Percentiles rank a stretch among this genome's conserved stretches.
phyloP scores from a whole-genome alignment of 2,329 filamentous ascomycete species.

The Nannizzia gypsea region DNA sequence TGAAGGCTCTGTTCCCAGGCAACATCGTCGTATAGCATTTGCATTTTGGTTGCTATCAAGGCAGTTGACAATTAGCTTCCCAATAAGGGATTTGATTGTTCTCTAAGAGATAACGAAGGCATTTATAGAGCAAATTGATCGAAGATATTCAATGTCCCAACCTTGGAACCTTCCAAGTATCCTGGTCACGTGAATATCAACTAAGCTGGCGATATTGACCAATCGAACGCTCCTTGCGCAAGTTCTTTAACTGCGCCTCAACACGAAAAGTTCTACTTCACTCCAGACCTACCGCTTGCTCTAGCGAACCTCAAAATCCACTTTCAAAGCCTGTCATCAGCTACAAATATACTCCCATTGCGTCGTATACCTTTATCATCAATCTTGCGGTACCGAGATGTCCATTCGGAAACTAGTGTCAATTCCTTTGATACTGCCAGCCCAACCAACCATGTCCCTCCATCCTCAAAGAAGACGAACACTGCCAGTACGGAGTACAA shows the following conservation, averaged over 20 bases:
- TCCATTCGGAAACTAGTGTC: conserved; percentile 9
- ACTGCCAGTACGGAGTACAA: no score
- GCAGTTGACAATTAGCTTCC: no score
- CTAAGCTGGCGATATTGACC: no score
- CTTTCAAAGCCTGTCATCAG: conserved; percentile 9
- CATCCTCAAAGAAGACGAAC: no score
- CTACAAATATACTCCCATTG: conserved; percentile 8
- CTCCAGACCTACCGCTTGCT: conserved; percentile 5
- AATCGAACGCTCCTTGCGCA: no score
- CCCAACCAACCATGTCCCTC: conserved; percentile 5
- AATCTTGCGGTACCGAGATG: conserved; percentile 7
- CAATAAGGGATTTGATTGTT: no score
- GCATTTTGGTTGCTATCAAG: neutral
- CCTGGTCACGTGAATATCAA: no score
- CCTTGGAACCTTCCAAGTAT: no score
- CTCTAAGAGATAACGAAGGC: no score
- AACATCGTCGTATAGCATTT: neutral
- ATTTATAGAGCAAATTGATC: no score
- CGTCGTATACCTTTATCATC: conserved; percentile 6
- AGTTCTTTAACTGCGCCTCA: no score
- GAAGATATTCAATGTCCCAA: no score
- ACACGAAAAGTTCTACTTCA: neutral
- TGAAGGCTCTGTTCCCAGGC: conserved; percentile 1
- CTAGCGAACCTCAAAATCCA: conserved; percentile 8
- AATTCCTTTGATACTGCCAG: conserved; percentile 7